Conservation (phyloP, 2,329 filamentous ascomycete genomes). For the Paraphaeosphaeria minitans region DNA sequence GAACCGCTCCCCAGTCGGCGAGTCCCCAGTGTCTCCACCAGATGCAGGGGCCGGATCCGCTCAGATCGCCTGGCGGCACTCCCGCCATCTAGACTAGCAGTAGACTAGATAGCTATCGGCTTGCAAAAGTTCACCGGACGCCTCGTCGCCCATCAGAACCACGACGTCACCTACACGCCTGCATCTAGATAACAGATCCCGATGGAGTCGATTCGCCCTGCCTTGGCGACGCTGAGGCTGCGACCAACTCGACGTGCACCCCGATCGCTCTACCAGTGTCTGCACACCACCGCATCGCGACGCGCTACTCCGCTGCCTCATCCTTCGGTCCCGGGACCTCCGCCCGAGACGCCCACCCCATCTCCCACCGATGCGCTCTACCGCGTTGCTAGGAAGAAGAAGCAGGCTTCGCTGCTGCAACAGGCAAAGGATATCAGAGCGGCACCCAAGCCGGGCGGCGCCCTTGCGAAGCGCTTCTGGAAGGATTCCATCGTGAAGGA, state of each 20-base stretch:
- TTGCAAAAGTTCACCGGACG: conserved; percentile 1
- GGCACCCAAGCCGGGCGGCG: conserved; percentile 51
- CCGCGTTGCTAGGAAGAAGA: conserved; percentile 54
- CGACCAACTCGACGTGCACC: conserved; percentile 22
- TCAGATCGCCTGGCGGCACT: too few species aligned
- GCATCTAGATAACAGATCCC: not conserved
- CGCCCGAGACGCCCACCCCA: conserved; percentile 61
- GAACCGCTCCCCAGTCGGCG: conserved; percentile 5
- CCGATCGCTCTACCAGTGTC: conserved; percentile 40
- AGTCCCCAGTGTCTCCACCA: too few species aligned
- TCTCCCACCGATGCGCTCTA: conserved; percentile 55
- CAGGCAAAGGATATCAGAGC: conserved; percentile 52
- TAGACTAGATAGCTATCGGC: too few species aligned
- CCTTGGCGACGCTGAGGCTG: conserved; percentile 27
- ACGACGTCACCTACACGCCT: conserved; percentile 4
- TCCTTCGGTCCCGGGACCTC: conserved; percentile 64
- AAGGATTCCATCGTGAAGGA: conserved; percentile 74
- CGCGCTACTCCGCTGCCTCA: conserved; percentile 61
- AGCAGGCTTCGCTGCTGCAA: conserved; percentile 57
- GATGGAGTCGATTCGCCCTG: conserved; percentile 41
- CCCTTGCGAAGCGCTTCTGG: conserved; percentile 82
- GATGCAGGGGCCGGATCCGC: conserved; percentile 6
- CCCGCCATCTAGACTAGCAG: too few species aligned
- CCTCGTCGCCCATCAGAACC: not conserved
- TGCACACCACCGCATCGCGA: conserved; percentile 51